These are phyloP conservation scores for Boletus bicolor DNA, from an alignment of 768 basidiomycete genomes.

Conservation along the genomic window DNA sequence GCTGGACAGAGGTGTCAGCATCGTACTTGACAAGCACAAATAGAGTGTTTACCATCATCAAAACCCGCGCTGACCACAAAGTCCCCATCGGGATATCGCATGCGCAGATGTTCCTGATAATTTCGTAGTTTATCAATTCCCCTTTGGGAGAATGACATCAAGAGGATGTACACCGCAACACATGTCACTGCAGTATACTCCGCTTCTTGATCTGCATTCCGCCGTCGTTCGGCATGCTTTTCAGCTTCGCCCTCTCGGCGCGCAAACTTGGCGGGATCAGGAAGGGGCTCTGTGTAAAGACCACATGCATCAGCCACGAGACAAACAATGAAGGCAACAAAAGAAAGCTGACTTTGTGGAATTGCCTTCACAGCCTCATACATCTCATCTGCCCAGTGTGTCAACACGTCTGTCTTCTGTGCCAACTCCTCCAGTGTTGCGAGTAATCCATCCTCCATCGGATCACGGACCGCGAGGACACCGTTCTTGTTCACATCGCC, in stretches of 20 bases:
- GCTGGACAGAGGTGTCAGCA: constrained; percentile 39
- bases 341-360: constrained; percentile 64
- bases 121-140: constrained; percentile 82
- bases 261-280: constrained; percentile 73
- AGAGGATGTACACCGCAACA: constrained; percentile 84
- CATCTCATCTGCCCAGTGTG: constrained; percentile 94
- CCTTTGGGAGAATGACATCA: constrained; percentile 90
- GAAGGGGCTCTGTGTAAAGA: constrained; percentile 60
- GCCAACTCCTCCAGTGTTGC: constrained; percentile 81
- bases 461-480: constrained; percentile 44
- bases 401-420: constrained; percentile 92
- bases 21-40: constrained; percentile 4
- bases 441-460: constrained; percentile 82
- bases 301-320: background rate
- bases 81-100: constrained; percentile 72
- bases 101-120: constrained; percentile 79
- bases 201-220: constrained; percentile 73
- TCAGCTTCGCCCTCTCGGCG: constrained; percentile 71
- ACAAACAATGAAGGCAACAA: background rate
- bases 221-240: constrained; percentile 62
- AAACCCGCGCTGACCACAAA: constrained; percentile 78
- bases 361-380: constrained; percentile 83
- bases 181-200: constrained; percentile 83
- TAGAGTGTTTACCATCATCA: constrained; percentile 55
- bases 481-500: constrained; percentile 32